Percentiles rank a stretch among this genome's conserved stretches.
Evolutionary conservation across 805 yeast genomes (phyloP).

Genomic region (Torulaspora microellipsoides): DNA sequence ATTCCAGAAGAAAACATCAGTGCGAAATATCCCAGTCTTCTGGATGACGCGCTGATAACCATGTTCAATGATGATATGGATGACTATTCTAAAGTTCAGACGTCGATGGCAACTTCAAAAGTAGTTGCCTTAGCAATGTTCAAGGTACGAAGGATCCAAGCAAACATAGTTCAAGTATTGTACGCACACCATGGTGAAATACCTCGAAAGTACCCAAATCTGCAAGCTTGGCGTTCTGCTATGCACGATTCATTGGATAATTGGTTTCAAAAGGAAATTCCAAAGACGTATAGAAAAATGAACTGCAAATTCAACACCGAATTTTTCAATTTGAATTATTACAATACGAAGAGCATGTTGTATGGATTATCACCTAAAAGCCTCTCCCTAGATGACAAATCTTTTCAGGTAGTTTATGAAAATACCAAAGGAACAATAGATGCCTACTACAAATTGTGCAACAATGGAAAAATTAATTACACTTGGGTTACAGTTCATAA

Average conservation of each 20-base stretch:
- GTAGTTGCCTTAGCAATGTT: conserved; percentile 62
- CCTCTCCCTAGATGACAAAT: conserved; percentile 47
- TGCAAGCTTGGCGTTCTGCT: conserved; percentile 60
- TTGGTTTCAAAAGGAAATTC: conserved; percentile 56
- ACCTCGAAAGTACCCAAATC: conserved; percentile 53
- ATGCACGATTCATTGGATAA: conserved; percentile 48
- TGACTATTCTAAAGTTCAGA: conserved; percentile 40
- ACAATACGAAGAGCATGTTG: conserved; percentile 65
- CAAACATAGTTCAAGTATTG: conserved; percentile 65
- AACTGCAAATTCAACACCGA: conserved; percentile 70
- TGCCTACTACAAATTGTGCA: conserved; percentile 54
- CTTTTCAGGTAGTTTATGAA: conserved; percentile 52
- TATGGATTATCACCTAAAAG: conserved; percentile 77
- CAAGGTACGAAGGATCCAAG: conserved; percentile 66
- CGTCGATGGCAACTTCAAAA: conserved; percentile 58
- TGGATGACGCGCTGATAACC: conserved; percentile 67
- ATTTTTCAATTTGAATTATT: conserved; percentile 69
- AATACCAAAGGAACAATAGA: conserved; percentile 64
- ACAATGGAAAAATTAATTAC: conserved; percentile 62
- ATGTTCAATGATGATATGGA: conserved; percentile 30
- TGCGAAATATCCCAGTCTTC: conserved; percentile 63
- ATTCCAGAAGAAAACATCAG: conserved; percentile 77
- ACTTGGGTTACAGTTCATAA: conserved; percentile 94
- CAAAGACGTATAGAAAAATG: conserved; percentile 53
- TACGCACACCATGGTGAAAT: conserved; percentile 64